Evolutionary conservation across 768 basidiomycete genomes (phyloP).

Genomic region (Boletus tylopilopsis): DNA sequence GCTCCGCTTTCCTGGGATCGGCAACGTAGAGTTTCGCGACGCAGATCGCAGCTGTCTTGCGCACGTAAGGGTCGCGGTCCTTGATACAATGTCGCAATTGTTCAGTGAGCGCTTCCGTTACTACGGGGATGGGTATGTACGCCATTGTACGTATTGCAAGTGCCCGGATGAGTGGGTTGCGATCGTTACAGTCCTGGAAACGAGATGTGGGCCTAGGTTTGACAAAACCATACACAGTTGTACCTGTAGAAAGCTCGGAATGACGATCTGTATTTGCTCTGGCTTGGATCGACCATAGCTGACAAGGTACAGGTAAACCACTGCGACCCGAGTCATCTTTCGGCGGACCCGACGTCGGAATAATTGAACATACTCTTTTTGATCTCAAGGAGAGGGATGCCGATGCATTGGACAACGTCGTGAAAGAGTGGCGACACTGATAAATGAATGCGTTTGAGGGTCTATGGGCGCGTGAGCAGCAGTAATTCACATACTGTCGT

Average conservation of each 20-base stretch:
- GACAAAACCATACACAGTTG: constrained; percentile 15
- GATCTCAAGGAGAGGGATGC: constrained; percentile 94
- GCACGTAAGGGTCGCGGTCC: constrained; percentile 95
- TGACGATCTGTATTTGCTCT: constrained; percentile 89
- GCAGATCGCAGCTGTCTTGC: constrained; percentile 97
- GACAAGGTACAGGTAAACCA: constrained; percentile 97
- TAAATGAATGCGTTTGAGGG: constrained; percentile 17
- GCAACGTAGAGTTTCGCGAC: constrained; percentile 94
- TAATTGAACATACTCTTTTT: constrained; percentile 84
- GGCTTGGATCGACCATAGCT: constrained; percentile 94
- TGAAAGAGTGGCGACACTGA: constrained; percentile 91
- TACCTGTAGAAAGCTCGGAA: constrained; percentile 87
- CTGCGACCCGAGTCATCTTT: constrained; percentile 37
- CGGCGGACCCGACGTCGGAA: neutral
- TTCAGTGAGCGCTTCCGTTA: constrained; percentile 81
- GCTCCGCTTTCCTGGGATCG: constrained; percentile 83
- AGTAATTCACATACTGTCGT: constrained; percentile 74
- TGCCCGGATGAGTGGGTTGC: constrained; percentile 95
- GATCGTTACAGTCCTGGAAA: constrained; percentile 86
- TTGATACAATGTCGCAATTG: constrained; percentile 90
- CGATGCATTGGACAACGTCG: constrained; percentile 93
- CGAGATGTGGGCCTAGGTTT: constrained; percentile 11
- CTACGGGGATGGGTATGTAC: constrained; percentile 90
- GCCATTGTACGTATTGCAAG: constrained; percentile 99
- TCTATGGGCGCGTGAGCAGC: constrained; percentile 6